phyloP scores from a whole-genome alignment of 1,284 basidiomycete species.

The Trichosporon coremiiforme region DNA sequence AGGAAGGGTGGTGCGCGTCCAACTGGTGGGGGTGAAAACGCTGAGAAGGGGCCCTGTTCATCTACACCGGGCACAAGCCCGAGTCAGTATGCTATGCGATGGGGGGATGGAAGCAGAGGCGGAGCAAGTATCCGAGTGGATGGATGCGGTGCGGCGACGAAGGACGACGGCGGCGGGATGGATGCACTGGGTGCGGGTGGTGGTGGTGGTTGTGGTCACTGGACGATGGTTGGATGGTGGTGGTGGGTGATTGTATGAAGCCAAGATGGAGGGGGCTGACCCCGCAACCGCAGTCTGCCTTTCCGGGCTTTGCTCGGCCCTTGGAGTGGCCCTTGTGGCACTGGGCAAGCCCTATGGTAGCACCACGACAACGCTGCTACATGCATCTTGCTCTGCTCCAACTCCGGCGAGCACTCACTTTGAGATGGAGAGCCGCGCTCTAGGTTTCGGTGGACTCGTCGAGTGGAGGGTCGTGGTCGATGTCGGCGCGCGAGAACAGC shows the following conservation, averaged over 20 bases:
- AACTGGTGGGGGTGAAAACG: conserved; percentile 15
- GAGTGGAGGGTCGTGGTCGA: conserved; percentile 15
- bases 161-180: not conserved
- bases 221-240: conserved; percentile 16
- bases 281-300: conserved; percentile 1
- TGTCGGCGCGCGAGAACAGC: conserved; percentile 27
- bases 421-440: conserved; percentile 20
- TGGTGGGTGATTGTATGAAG: conserved; percentile 22
- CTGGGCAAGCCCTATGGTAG: not conserved
- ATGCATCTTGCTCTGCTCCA: conserved; percentile 20
- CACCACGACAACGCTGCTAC: conserved; percentile 11
- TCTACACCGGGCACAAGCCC: conserved; percentile 20
- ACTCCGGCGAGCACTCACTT: conserved; percentile 23
- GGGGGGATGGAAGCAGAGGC: not conserved
- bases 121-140: not conserved
- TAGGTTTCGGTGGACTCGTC: conserved; percentile 10
- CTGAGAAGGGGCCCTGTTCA: conserved; percentile 20
- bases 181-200: not conserved
- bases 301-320: conserved; percentile 20
- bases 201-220: not conserved
- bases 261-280: conserved; percentile 11
- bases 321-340: conserved; percentile 14
- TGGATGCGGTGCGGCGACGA: not conserved
- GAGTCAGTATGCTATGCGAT: conserved; percentile 9
- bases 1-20: conserved; percentile 15